Conservation (phyloP, 1,284 basidiomycete species). For the Malassezia brasiliensis region DNA sequence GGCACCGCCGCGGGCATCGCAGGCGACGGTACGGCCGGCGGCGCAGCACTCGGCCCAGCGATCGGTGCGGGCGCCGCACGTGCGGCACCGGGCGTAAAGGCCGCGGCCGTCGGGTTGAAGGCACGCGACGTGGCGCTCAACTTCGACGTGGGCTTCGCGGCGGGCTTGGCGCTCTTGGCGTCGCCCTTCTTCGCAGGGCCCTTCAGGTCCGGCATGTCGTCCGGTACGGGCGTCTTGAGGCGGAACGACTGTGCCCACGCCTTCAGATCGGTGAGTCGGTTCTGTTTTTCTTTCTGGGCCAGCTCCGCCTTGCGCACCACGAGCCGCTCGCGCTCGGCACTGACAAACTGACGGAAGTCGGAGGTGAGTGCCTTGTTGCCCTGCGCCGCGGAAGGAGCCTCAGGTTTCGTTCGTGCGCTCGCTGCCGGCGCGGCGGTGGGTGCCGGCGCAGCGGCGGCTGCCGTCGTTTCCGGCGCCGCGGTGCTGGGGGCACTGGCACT, state of each 20-base stretch:
- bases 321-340: conserved; percentile 38
- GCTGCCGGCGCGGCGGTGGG: not conserved
- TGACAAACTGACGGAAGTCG: conserved; percentile 44
- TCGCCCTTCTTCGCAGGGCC: conserved; percentile 55
- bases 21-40: too few species aligned
- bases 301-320: conserved; percentile 81
- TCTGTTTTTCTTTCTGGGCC: conserved; percentile 85
- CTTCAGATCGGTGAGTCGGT: conserved; percentile 76
- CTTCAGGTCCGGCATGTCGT: conserved; percentile 70
- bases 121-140: conserved; percentile 68
- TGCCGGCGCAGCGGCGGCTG: not conserved
- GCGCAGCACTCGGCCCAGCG: not conserved
- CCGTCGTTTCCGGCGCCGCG: not conserved
- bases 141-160: conserved; percentile 56
- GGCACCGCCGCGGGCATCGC: not conserved
- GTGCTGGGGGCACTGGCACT: conserved; percentile 9
- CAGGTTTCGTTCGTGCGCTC: not conserved
- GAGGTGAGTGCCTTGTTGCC: conserved; percentile 24
- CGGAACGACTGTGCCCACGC: conserved; percentile 90
- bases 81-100: conserved; percentile 50
- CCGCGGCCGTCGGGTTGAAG: conserved; percentile 50
- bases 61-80: conserved; percentile 8
- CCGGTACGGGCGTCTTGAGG: conserved; percentile 86
- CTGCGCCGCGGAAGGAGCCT: not conserved
- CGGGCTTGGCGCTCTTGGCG: conserved; percentile 24